Conservation (phyloP, 305 asterid species). For the Fraxinus ornus region DNA sequence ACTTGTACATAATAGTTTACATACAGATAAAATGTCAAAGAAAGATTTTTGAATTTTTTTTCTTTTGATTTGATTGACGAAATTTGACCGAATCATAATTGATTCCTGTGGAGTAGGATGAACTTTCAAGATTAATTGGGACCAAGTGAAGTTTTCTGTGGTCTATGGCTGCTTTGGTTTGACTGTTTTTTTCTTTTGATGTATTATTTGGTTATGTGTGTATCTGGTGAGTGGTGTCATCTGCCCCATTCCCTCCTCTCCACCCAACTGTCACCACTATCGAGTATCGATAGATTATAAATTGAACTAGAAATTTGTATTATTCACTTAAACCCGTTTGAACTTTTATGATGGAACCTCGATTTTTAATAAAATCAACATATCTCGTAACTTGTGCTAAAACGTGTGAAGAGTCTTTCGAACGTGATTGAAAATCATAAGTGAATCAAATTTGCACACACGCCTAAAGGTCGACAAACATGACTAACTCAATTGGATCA, state of each 20-base stretch:
- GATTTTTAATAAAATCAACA: too few relatives aligned
- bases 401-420: not conserved
- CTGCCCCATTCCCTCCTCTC: not conserved
- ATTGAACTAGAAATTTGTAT: not conserved
- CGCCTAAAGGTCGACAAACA: not conserved
- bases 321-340: not conserved
- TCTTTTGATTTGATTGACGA: too few relatives aligned
- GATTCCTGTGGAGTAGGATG: not conserved
- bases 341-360: too few relatives aligned
- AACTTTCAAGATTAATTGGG: not conserved
- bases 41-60: too few relatives aligned
- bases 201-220: not conserved
- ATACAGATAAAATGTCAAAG: too few relatives aligned
- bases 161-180: not conserved
- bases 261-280: not conserved
- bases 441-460: not conserved
- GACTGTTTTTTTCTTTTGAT: not conserved
- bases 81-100: not conserved
- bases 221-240: not conserved
- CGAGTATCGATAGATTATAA: not conserved
- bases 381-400: not conserved
- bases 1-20: too few relatives aligned
- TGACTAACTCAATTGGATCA: not conserved
- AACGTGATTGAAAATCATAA: not conserved
- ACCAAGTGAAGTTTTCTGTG: not conserved